Conservation (phyloP, 148 eudicot species). For the Amaranthus cruentus region DNA sequence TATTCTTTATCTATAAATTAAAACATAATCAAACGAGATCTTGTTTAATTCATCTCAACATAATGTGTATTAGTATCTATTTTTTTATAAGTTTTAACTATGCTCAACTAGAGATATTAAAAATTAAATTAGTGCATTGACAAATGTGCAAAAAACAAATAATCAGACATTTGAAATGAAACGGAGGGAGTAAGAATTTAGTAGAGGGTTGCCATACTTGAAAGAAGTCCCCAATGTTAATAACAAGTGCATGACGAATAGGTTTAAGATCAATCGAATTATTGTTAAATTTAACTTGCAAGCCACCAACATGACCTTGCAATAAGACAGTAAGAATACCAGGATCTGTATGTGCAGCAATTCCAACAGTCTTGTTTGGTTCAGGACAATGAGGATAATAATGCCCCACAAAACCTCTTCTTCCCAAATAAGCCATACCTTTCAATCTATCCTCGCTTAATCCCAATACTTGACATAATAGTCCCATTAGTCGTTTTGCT, state of each 20-base stretch:
- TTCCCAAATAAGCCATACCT: conserved; percentile 14
- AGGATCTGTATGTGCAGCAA: conserved; percentile 41
- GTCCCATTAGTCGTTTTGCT: conserved; percentile 28
- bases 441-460: conserved; percentile 19
- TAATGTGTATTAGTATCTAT: too few relatives aligned
- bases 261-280: conserved; percentile 43
- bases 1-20: too few relatives aligned
- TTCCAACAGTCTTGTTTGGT: conserved; percentile 37
- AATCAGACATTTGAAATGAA: too few relatives aligned
- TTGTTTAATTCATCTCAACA: too few relatives aligned
- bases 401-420: conserved; percentile 19
- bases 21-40: too few relatives aligned
- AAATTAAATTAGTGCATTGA: too few relatives aligned
- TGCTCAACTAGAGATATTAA: too few relatives aligned
- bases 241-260: conserved; percentile 35
- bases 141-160: too few relatives aligned
- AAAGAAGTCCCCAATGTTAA: conserved; percentile 41
- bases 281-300: conserved; percentile 37
- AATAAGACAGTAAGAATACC: conserved; percentile 35
- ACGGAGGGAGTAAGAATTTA: too few relatives aligned
- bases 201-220: conserved; percentile 25
- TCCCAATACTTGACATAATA: conserved; percentile 43
- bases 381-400: conserved; percentile 49
- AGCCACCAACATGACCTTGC: conserved; percentile 41
- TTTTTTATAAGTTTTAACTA: too few relatives aligned